phyloP scores from a whole-genome alignment of 164 flowering plant species.

The Annona cherimola region DNA sequence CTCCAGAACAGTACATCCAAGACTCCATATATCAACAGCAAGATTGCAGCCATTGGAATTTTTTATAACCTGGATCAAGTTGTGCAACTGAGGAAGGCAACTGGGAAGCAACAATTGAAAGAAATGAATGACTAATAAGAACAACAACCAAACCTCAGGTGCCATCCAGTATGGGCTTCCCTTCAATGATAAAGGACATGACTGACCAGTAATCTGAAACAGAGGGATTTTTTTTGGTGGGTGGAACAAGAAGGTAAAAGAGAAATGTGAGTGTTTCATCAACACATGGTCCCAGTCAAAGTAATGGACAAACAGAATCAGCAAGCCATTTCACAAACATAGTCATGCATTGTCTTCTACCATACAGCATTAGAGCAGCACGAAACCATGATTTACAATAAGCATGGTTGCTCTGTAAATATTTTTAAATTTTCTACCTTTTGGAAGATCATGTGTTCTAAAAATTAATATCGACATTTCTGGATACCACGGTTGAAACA shows the following conservation, averaged over 20 bases:
- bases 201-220: conserved; percentile 74
- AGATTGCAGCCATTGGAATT: conserved; percentile 73
- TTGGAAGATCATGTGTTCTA: no score
- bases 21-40: conserved; percentile 93
- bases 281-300: neutral
- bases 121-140: neutral
- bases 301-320: no score
- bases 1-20: conserved; percentile 91
- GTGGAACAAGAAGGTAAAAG: neutral
- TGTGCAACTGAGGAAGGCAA: conserved; percentile 1
- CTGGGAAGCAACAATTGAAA: neutral
- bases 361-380: no score
- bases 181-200: conserved; percentile 80
- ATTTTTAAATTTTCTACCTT: no score
- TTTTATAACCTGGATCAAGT: conserved; percentile 53
- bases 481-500: neutral
- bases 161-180: conserved; percentile 99
- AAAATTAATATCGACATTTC: neutral
- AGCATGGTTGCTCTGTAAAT: no score
- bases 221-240: neutral
- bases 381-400: no score
- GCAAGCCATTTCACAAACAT: no score
- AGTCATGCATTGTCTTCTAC: no score
- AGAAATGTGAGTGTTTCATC: neutral
- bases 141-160: conserved; percentile 63